phyloP scores from a whole-genome alignment of 2,329 filamentous ascomycete species.

The Trichoderma atroviride region DNA sequence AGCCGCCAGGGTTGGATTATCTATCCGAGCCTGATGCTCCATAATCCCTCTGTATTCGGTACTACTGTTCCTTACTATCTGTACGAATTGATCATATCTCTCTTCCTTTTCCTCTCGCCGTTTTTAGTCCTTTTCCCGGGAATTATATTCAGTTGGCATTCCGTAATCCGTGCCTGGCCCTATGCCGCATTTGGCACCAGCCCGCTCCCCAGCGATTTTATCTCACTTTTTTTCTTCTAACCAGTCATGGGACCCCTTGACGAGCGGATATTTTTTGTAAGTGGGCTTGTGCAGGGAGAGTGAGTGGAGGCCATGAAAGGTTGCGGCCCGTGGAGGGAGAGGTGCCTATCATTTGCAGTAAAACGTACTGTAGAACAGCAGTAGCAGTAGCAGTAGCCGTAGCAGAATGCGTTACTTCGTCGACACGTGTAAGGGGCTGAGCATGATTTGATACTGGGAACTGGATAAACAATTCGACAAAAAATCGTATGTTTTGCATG shows the following conservation, averaged over 20 bases:
- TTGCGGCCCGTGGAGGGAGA: neutral
- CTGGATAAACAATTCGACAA: neutral
- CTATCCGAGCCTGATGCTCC: neutral
- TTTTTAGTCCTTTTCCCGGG: slow-evolving; percentile 4
- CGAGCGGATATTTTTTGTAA: slow-evolving; percentile 4
- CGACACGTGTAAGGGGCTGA: neutral
- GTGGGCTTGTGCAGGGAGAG: slow-evolving; percentile 11
- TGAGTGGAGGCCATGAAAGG: neutral
- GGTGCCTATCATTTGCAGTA: neutral
- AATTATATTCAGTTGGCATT: slow-evolving; percentile 15
- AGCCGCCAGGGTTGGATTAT: slow-evolving; percentile 1
- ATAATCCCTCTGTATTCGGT: neutral
- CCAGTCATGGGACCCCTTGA: slow-evolving; percentile 21
- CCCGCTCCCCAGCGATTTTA: neutral
- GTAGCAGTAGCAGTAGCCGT: neutral
- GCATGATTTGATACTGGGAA: neutral
- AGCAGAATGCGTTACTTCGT: neutral
- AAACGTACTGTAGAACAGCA: neutral
- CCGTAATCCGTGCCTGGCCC: slow-evolving; percentile 17
- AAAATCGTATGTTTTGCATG: neutral
- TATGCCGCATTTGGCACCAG: slow-evolving; percentile 8
- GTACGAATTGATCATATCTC: neutral
- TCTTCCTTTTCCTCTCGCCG: neutral
- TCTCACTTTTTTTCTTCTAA: neutral
- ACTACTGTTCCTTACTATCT: neutral